Evolutionary conservation across 1,284 basidiomycete species (phyloP), one percentile per base, ranked within the genome.

Genomic region (Mrakiaceae sp.): DNA sequence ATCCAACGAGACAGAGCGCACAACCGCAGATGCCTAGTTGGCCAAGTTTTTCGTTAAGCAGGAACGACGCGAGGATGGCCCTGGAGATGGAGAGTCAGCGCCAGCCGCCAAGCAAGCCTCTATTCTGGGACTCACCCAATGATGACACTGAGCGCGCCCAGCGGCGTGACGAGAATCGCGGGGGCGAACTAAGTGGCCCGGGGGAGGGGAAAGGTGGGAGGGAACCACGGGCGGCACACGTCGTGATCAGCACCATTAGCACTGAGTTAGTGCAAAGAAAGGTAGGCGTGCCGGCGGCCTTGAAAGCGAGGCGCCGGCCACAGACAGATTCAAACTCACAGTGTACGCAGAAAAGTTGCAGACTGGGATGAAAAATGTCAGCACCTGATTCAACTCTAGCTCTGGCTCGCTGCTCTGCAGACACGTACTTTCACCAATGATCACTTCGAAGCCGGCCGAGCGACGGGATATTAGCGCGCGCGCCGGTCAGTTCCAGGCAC

Each of bases 311-410:
- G 27, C 2, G 27, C 27, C 27, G 27, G 27, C 27, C 27, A 27
- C 27, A 27, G 2, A 27, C 27, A 27, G 2, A 27, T 27, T 27
- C 27, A 43, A 49, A 49, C 58, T 3, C 12, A 58, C 63, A 0
- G 92, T 91, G 76, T 98, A 98, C 4, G 96, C 96, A 6, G 95
- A 92, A 78, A 98, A 99, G 79, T 99, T 99, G 70, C 92, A 94
- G 65, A 96, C 94, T 96, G 71, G 14, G 40, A 62, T 44, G 61
- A 60, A 44, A 11, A 7, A 42, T 40, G n/a, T 27, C 39, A 8
- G 48, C 12, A 3, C 5, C 1, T 9, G 10, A 14, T 27, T 27
- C 27, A 27, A 27, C 27, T 6, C 27, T 0, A 27, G 10, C 56
- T 58, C n/a, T 11, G 53, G 3, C 3, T 12, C 3, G n/a, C 14